Evolutionary conservation across 148 eudicot species (phyloP), one percentile per base, ranked within the genome.

Genomic region (Pouteria glomerata): DNA sequence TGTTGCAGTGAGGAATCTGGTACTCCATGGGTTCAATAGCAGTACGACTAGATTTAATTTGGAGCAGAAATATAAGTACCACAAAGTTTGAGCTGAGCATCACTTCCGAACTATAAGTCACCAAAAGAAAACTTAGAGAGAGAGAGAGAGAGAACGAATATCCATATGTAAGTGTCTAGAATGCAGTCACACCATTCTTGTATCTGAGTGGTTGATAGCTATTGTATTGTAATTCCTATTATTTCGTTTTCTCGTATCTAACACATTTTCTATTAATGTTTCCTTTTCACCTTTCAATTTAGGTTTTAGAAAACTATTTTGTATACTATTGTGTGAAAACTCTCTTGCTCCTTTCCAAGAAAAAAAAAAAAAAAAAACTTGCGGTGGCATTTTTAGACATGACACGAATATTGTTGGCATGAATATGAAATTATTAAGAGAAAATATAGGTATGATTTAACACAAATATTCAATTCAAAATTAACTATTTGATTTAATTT

Each of bases 61-160:
- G 50, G 93, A 82, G 23, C 97, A 95, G 85, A 95, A 92, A 47
- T 95, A 88, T 90, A 95, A 95, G 84, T 88, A 88, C 72, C 86
- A 95, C 91, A 88, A 80, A 82, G 94, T 95, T 59, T 86, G 72
- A 60, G 13, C 21, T 29, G 72, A 60, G 13, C 21, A 41, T 30
- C 48, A 11, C 42, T 62, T 39, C 52, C 45, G n/a, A n/a, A n/a
- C n/a, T n/a, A 61, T 2, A 16, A 34, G 19, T 75, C 41, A 29
- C 52, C 29, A 15, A 21, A 47, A 26, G 47, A 8, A 13, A 24
- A 14, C n/a, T n/a, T 19, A 69, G 7, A 52, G 30, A 23, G 11
- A n/a, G n/a, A n/a, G n/a, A n/a, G n/a, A n/a, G n/a, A n/a, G n/a
- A n/a, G n/a, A n/a, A n/a, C n/a, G n/a, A n/a, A n/a, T n/a, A n/a